A percentile compares a stretch with the other conserved stretches of the same genome.
These are phyloP conservation scores for Plasmodium gallinaceum DNA, from an alignment of 169 alveolate genomes.

Conservation along the genomic window DNA sequence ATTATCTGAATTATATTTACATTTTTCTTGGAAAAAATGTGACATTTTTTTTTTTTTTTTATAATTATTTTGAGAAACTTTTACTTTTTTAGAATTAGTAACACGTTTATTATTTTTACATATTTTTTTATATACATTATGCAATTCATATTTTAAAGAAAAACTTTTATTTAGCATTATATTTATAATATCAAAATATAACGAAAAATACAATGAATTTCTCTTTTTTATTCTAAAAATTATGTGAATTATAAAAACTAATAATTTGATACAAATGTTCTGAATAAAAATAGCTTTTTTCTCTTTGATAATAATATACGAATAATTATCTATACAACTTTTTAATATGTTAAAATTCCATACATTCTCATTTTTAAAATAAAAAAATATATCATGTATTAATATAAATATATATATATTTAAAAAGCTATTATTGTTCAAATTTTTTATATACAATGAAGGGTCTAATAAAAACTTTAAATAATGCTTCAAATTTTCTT, in stretches of 20 bases:
- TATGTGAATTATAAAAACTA: constrained; percentile 33
- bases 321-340: constrained; percentile 37
- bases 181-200: constrained; percentile 57
- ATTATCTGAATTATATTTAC: not conserved
- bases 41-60: not conserved
- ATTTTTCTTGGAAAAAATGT: not conserved
- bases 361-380: constrained; percentile 56
- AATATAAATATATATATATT: constrained; percentile 22
- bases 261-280: constrained; percentile 49
- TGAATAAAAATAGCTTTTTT: constrained; percentile 44
- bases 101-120: not conserved
- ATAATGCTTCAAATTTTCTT: constrained; percentile 50
- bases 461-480: constrained; percentile 49
- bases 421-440: constrained; percentile 16
- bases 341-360: constrained; percentile 61
- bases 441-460: constrained; percentile 7
- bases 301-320: constrained; percentile 28
- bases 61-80: not conserved
- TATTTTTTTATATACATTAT: constrained; percentile 3
- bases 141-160: constrained; percentile 58
- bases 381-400: constrained; percentile 56
- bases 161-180: constrained; percentile 42
- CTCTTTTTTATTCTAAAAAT: constrained; percentile 38
- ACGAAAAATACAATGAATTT: constrained; percentile 15
- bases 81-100: not conserved